Evolutionary conservation across 1,284 basidiomycete genomes (phyloP), one percentile per base, ranked within the genome.

Genomic region (Melanopsichium pennsylvanicum): DNA sequence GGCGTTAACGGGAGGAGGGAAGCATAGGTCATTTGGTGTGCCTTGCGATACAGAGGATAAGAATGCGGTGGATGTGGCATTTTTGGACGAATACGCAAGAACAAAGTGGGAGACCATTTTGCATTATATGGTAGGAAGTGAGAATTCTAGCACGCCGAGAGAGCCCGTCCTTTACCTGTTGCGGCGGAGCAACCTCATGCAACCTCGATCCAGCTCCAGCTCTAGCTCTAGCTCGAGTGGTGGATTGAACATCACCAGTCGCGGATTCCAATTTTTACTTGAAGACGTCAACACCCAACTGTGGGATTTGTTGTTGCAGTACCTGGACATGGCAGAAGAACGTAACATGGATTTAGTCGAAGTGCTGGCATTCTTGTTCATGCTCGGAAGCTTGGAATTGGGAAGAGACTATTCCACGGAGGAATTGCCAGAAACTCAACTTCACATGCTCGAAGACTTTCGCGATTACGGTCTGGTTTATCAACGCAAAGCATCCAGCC

Each of bases 41-140:
- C 89, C 92, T 18, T 89, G 88, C 52, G 87, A 72, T 45, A 72
- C 60, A 0, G 62, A 70, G 18, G 66, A 74, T 47, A 72, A 69
- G 46, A 71, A 67, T 15, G 80, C 84, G 16, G 85, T 85, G 56
- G 84, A 84, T 31, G 82, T 89, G 1, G 89, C 89, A 32, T 85
- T 85, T 16, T 84, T 97, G 23, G 92, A 97, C 79, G 84, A 86
- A 18, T 93, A 92, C 77, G 93, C 95, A 2, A 85, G 94, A 32
- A 89, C 92, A 68, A 87, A 91, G 55, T 99, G 96, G 94, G 96
- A 99, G 86, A 92, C 91, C 0, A 96, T 98, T 72, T 85, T 97
- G 45, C 94, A 97, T 82, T 98, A 92, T 81, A 97, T 99, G 94
- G 96, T 99, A 2, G 94, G 93, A 2, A 94, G 92, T 23, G 90